phyloP scores from a whole-genome alignment of 2,329 filamentous ascomycete genomes.

The Diaporthe caulivora region DNA sequence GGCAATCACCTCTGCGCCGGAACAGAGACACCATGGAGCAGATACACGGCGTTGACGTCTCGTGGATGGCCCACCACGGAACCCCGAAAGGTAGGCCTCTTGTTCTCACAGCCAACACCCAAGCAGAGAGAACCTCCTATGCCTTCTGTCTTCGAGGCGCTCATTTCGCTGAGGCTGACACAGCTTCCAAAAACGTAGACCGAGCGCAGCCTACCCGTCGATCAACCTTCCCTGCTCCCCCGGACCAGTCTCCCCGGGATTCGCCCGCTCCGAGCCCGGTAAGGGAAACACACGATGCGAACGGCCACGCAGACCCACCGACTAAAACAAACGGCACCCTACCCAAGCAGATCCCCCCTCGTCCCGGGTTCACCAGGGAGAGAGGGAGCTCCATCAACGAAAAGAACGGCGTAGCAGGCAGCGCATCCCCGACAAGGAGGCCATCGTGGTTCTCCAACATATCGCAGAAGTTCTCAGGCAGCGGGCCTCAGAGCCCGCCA shows the following conservation, averaged over 20 bases:
- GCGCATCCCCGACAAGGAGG: constrained; percentile 63
- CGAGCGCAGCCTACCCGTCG: constrained; percentile 38
- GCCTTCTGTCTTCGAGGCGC: background rate
- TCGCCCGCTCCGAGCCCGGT: constrained; percentile 35
- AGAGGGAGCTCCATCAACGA: constrained; percentile 49
- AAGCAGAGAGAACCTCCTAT: background rate
- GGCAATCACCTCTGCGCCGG: constrained; percentile 9
- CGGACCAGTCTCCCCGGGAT: constrained; percentile 40
- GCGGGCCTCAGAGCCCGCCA: constrained; percentile 45
- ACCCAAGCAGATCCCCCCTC: constrained; percentile 48
- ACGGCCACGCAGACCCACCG: constrained; percentile 31
- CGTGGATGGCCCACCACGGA: constrained; percentile 84
- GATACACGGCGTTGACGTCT: constrained; percentile 86
- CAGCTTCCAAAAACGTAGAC: constrained; percentile 34
- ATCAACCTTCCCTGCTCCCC: constrained; percentile 42
- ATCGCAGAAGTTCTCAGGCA: constrained; percentile 88
- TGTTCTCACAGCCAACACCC: background rate
- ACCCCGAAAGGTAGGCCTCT: constrained; percentile 78
- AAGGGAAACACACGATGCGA: constrained; percentile 38
- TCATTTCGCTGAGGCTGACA: constrained; percentile 28
- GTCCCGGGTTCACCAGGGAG: constrained; percentile 45
- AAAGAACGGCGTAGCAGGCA: constrained; percentile 48
- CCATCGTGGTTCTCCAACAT: constrained; percentile 95
- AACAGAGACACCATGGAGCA: constrained; percentile 74
- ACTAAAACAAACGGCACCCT: constrained; percentile 36